phyloP scores from a whole-genome alignment of 2,329 filamentous ascomycete genomes.

The Parafenestella ontariensis region DNA sequence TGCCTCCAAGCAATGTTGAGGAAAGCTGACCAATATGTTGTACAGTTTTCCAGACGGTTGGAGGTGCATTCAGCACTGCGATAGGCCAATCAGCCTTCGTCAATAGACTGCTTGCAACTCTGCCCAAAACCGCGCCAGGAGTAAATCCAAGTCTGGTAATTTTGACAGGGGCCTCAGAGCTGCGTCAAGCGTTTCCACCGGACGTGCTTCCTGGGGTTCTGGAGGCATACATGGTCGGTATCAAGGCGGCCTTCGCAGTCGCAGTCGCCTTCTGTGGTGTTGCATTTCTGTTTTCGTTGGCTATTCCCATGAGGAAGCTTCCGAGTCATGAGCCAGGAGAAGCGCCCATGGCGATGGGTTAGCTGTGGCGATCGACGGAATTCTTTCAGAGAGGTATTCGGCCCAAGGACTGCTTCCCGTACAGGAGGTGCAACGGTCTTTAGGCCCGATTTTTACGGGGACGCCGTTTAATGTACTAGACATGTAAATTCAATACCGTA shows the following conservation, averaged over 20 bases:
- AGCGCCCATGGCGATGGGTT: not conserved
- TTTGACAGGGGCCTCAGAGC: slow-evolving; percentile 50
- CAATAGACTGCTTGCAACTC: slow-evolving; percentile 43
- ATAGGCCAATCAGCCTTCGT: slow-evolving; percentile 52
- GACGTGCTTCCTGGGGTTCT: slow-evolving; percentile 11
- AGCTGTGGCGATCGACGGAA: not conserved
- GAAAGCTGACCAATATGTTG: not conserved
- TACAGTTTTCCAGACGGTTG: slow-evolving; percentile 48
- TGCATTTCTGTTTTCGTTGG: not conserved
- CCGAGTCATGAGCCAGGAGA: not conserved
- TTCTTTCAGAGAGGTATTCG: not conserved
- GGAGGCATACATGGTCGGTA: slow-evolving; percentile 15
- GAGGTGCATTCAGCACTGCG: slow-evolving; percentile 51
- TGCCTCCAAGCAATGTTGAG: not conserved
- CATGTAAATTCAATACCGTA: too few relatives aligned
- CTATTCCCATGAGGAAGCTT: not conserved
- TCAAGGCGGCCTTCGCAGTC: slow-evolving; percentile 15
- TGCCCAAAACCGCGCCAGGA: slow-evolving; percentile 41
- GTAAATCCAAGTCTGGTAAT: slow-evolving; percentile 34
- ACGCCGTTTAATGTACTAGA: too few relatives aligned
- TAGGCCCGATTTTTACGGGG: too few relatives aligned
- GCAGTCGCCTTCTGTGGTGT: slow-evolving; percentile 2
- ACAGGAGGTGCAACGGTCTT: too few relatives aligned
- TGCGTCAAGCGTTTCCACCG: slow-evolving; percentile 28
- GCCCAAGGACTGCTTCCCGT: not conserved